A percentile compares a stretch with the other conserved stretches of the same genome.
phyloP scores from a whole-genome alignment of 352 stramenopile genomes.

The Globisporangium uncinulatum region DNA sequence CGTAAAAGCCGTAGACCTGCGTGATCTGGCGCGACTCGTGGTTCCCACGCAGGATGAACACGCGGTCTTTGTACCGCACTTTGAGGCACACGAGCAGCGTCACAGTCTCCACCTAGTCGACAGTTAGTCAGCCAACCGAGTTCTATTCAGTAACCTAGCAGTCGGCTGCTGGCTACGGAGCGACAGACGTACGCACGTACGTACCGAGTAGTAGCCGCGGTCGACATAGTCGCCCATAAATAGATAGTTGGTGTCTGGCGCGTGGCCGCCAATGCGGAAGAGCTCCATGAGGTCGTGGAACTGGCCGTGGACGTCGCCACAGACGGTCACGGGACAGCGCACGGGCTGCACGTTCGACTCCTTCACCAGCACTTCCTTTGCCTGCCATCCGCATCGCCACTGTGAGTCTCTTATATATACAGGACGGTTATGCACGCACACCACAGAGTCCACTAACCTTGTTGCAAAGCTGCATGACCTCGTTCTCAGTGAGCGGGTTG shows the following conservation, averaged over 20 bases:
- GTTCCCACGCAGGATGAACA: constrained; percentile 90
- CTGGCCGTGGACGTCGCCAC: constrained; percentile 61
- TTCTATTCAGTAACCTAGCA: background rate
- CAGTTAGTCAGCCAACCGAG: background rate
- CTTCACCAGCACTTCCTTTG: constrained; percentile 94
- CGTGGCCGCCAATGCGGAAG: constrained; percentile 81
- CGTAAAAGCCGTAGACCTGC: constrained; percentile 97
- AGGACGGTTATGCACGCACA: background rate
- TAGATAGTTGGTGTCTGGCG: constrained; percentile 95
- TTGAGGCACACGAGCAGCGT: constrained; percentile 92
- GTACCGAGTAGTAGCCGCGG: constrained; percentile 94
- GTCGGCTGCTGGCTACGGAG: background rate
- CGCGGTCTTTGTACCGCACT: constrained; percentile 90
- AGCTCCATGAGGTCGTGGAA: constrained; percentile 69
- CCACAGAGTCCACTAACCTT: constrained; percentile 32
- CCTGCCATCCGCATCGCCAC: constrained; percentile 29
- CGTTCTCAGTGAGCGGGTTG: constrained; percentile 92
- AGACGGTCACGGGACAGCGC: constrained; percentile 96
- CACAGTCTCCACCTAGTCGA: constrained; percentile 73
- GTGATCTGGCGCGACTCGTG: constrained; percentile 97
- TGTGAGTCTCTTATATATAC: background rate
- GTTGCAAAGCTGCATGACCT: constrained; percentile 94
- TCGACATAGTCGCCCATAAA: constrained; percentile 99
- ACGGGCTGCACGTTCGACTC: constrained; percentile 98
- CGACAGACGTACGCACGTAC: background rate